Evolutionary conservation across 139 green algal species (phyloP), one percentile per base, ranked within the genome.

Genomic region (Micromonas commoda): DNA sequence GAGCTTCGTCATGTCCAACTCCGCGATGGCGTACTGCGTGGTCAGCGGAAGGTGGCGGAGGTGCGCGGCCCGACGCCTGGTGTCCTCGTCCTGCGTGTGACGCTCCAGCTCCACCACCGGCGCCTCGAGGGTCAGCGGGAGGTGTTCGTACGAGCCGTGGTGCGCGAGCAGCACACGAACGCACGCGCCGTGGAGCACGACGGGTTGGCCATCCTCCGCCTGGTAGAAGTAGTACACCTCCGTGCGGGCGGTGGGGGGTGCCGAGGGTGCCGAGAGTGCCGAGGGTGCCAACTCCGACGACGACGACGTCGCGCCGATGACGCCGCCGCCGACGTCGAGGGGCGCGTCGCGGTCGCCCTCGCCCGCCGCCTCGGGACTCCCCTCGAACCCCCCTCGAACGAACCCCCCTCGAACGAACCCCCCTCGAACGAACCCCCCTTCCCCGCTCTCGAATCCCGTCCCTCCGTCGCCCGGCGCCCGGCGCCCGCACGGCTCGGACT

Each of bases 141-240:
- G 28, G 34, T n/a, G 23, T 2, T 34, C 37, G 38, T 75, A 60
- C 23, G 37, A 60, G 3, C 68, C 68, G 68, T 61, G 23, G 68
- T 60, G 37, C 9, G n/a, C 38, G 9, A 75, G 38, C 21, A 75
- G 23, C 3, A 61, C 68, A 21, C 38, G 37, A 35, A 61, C 61
- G 35, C 68, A 75, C 68, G 38, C 68, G 37, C 20, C 3, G 68
- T 75, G 68, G 2, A 75, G 38, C 1, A 75, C 23, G 1, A 75
- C 68, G 52, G n/a, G 37, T 34, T 75, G 37, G 0, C 37, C 37
- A 6, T 63, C 35, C 1, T 38, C 24, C 1, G 68, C n/a, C 33
- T 75, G 68, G 9, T 75, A 75, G 53, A 75, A 75, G 6, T 75
- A 75, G 53, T 75, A 75, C 24, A 33, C 26, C 26, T 75, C 29